Evolutionary conservation across 108 stramenopile species (phyloP).

Genomic region (Skeletonema tropicum): DNA sequence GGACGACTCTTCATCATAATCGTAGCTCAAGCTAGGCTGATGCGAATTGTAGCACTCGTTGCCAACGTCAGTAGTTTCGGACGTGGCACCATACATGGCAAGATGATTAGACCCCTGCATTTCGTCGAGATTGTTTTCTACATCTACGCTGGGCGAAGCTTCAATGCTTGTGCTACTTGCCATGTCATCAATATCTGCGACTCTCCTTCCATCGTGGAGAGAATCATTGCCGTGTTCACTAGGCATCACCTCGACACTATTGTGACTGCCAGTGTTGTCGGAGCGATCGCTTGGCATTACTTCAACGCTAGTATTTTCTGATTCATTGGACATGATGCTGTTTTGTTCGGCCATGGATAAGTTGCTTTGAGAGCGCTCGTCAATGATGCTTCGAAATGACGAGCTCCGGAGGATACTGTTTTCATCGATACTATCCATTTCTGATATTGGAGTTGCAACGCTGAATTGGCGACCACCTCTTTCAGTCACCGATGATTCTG

Average conservation of each 20-base stretch:
- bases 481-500: constrained; percentile 32
- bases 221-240: constrained; percentile 17
- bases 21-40: background rate
- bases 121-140: background rate
- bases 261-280: constrained; percentile 14
- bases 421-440: constrained; percentile 14
- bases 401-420: constrained; percentile 1
- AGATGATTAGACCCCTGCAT: background rate
- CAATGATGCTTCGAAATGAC: background rate
- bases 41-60: background rate
- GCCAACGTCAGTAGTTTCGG: background rate
- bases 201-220: constrained; percentile 12
- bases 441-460: constrained; percentile 10
- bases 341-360: background rate
- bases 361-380: background rate
- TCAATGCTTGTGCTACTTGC: constrained; percentile 37
- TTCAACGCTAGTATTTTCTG: constrained; percentile 27
- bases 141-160: constrained; percentile 29
- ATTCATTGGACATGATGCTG: constrained; percentile 4
- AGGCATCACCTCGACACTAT: constrained; percentile 23
- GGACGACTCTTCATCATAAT: constrained; percentile 1
- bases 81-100: background rate
- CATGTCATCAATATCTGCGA: constrained; percentile 13
- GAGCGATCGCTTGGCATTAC: constrained; percentile 31
- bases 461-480: constrained; percentile 15